phyloP scores from a whole-genome alignment of 2,329 filamentous ascomycete genomes.

The Alternaria sp. region DNA sequence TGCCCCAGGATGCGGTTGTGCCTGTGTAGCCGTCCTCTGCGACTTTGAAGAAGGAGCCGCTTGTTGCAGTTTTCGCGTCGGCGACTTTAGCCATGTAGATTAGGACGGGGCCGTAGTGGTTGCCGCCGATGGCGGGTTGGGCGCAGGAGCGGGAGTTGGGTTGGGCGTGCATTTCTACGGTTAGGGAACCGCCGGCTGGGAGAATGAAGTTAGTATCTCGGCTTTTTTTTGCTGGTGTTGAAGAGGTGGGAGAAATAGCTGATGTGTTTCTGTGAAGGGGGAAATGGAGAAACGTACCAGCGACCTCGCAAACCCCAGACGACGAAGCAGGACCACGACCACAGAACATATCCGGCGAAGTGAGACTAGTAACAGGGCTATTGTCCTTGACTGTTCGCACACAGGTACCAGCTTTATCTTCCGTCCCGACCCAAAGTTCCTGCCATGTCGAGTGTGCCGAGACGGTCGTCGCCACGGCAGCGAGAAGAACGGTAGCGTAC shows the following conservation, averaged over 20 bases:
- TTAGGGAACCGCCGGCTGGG: constrained; percentile 46
- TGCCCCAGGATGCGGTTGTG: constrained; percentile 49
- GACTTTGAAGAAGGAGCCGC: constrained; percentile 50
- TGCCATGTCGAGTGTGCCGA: constrained; percentile 53
- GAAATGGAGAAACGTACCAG: constrained; percentile 32
- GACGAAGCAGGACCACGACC: constrained; percentile 41
- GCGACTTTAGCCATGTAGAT: constrained; percentile 52
- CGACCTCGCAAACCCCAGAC: constrained; percentile 45
- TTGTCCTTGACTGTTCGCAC: constrained; percentile 49
- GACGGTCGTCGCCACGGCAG: constrained; percentile 44
- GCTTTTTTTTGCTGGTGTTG: too few species aligned
- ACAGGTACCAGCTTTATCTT: constrained; percentile 44
- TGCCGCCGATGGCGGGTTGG: constrained; percentile 49
- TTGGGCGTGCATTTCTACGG: constrained; percentile 52
- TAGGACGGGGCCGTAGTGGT: constrained; percentile 51
- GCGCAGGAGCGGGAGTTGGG: constrained; percentile 44
- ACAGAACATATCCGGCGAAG: constrained; percentile 49
- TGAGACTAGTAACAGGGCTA: constrained; percentile 44
- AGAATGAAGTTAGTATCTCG: constrained; percentile 17
- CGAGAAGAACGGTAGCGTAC: constrained; percentile 43
- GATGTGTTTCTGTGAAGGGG: background rate
- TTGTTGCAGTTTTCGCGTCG: constrained; percentile 45
- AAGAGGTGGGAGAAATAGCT: too few species aligned
- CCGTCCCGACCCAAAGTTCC: constrained; percentile 49
- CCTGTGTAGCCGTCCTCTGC: constrained; percentile 50